Conservation (phyloP, 441 rosid species). For the Viola pubescens region DNA sequence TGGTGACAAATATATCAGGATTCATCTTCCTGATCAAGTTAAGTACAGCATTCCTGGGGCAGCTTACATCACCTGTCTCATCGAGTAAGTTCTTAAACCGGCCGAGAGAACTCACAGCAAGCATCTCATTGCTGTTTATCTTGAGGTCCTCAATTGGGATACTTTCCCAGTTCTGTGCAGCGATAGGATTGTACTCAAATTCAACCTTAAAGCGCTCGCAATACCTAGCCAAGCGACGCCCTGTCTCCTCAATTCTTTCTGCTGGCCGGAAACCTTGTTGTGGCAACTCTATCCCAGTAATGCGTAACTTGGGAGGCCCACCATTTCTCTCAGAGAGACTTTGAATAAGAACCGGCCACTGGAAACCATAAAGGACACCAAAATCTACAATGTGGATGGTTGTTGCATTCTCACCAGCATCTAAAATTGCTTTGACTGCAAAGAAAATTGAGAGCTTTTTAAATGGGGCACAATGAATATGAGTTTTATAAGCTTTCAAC, state of each 20-base stretch:
- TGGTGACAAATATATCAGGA: conserved; percentile 46
- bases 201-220: conserved; percentile 57
- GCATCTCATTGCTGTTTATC: conserved; percentile 33
- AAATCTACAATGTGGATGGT: conserved; percentile 70
- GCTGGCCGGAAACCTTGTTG: conserved; percentile 54
- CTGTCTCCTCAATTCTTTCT: conserved; percentile 57
- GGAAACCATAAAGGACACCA: conserved; percentile 68
- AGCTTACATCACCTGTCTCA: conserved; percentile 43
- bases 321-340: conserved; percentile 25
- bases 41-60: conserved; percentile 51
- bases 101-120: conserved; percentile 46
- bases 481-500: conserved; percentile 53
- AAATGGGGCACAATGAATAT: conserved; percentile 46
- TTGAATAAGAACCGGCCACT: conserved; percentile 77
- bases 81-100: conserved; percentile 55
- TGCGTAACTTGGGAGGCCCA: conserved; percentile 52
- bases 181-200: conserved; percentile 58
- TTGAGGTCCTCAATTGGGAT: conserved; percentile 50
- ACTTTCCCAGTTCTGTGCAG: conserved; percentile 55
- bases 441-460: conserved; percentile 44
- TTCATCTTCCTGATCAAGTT: conserved; percentile 54
- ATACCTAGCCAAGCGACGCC: conserved; percentile 53
- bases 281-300: conserved; percentile 81
- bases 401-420: conserved; percentile 38
- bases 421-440: conserved; percentile 37